These are phyloP conservation scores for Corylus avellana DNA, from an alignment of 306 rosid species.

Conservation along the genomic window DNA sequence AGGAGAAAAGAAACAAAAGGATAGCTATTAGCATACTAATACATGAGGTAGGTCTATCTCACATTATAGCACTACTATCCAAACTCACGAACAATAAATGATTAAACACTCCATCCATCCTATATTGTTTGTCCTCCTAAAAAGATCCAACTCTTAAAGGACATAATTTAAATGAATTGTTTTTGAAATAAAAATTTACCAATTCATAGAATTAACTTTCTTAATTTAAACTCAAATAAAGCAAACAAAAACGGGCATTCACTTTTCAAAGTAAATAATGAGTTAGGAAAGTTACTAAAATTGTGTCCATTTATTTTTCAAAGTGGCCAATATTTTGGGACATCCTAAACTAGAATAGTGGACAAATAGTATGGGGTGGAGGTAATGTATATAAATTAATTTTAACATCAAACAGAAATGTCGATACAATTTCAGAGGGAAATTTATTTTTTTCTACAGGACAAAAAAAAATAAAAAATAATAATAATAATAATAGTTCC, in stretches of 20 bases:
- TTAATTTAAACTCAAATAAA: too few species aligned
- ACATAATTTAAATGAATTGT: too few species aligned
- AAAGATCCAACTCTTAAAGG: too few species aligned
- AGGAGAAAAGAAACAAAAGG: constrained; percentile 5
- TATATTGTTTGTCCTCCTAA: neutral
- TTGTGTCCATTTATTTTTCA: too few species aligned
- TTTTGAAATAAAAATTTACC: too few species aligned
- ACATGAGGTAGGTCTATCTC: neutral
- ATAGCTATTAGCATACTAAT: neutral
- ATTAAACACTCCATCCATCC: neutral
- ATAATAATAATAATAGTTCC: too few species aligned
- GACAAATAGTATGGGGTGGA: neutral
- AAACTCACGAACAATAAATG: neutral
- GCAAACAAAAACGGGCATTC: too few species aligned
- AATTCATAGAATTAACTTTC: too few species aligned
- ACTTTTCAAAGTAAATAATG: too few species aligned
- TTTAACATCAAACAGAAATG: neutral
- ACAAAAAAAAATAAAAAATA: neutral
- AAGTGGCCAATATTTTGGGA: too few species aligned
- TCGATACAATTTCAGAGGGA: neutral
- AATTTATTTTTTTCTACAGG: neutral
- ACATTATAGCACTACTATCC: neutral
- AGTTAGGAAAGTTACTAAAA: too few species aligned
- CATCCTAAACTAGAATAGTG: too few species aligned
- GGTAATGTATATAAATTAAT: neutral